Evolutionary conservation across 805 yeast species (phyloP).

Genomic region (Saccharomycopsis malanga): DNA sequence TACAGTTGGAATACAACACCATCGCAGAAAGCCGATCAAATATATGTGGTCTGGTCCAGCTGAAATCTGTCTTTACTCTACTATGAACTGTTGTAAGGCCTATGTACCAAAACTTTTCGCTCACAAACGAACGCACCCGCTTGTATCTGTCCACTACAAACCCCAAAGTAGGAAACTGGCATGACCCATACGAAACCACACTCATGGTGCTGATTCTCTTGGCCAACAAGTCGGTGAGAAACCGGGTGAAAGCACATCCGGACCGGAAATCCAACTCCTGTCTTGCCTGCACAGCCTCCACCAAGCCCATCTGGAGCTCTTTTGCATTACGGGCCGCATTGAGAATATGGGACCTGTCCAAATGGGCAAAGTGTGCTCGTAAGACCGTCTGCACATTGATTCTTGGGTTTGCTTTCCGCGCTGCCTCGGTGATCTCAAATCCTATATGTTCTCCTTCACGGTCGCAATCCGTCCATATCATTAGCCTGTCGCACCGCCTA

Average conservation of each 20-base stretch:
- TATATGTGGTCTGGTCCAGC: constrained; percentile 67
- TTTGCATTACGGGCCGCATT: constrained; percentile 69
- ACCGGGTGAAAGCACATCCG: constrained; percentile 82
- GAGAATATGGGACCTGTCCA: constrained; percentile 67
- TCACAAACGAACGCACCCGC: constrained; percentile 59
- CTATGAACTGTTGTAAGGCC: constrained; percentile 44
- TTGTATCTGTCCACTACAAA: constrained; percentile 89
- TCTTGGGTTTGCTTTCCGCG: constrained; percentile 41
- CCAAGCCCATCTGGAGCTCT: constrained; percentile 55
- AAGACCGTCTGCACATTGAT: constrained; percentile 44
- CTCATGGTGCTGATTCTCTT: constrained; percentile 21
- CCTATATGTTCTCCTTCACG: constrained; percentile 95
- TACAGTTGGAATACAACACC: constrained; percentile 61
- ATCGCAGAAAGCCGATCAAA: constrained; percentile 67
- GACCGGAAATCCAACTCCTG: constrained; percentile 83
- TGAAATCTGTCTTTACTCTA: constrained; percentile 32
- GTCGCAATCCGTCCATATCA: constrained; percentile 99
- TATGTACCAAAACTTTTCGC: constrained; percentile 79
- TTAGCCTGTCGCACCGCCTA: constrained; percentile 48
- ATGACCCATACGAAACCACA: constrained; percentile 78
- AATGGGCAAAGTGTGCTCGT: constrained; percentile 83
- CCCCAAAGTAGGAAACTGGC: constrained; percentile 96
- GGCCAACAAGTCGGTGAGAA: constrained; percentile 15
- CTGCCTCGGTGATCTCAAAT: constrained; percentile 70
- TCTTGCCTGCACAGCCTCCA: constrained; percentile 80